Evolutionary conservation across 164 flowering plant genomes (phyloP), one percentile per base, ranked within the genome.

Genomic region (Aristolochia californica): DNA sequence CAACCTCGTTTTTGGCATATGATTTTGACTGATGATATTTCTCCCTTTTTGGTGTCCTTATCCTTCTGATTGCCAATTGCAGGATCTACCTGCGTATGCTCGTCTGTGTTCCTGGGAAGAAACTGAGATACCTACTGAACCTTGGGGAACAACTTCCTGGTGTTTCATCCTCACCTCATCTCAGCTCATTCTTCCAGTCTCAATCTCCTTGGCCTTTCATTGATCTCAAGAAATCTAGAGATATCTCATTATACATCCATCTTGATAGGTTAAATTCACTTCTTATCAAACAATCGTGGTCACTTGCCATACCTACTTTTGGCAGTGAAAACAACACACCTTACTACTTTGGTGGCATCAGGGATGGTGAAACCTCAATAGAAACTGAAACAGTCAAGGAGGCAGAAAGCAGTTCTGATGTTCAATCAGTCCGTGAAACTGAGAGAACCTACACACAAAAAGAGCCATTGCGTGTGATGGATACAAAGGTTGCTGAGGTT

Each of bases 61-160:
- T 21, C 28, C 34, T 25, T 53, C 17, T 25, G 17, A 27, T 26
- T 13, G 1, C 15, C 13, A 4, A 59, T 58, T 80, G 55, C 82
- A 93, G 99, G 83, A 84, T 87, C 69, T 93, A 84, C 70, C 70
- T 89, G 76, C 75, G 96, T 56, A 80, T 93, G 88, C 79, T 89
- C 69, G 63, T 85, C 4, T 87, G 90, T 63, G 61, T 93, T 59
- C 99, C 99, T 17, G 99, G 97, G 62, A 74, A 70, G 68, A 89
- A 83, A 75, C 88, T 89, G n/a, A 81, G 85, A 66, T 76, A 73
- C 71, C 70, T 87, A 21, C 72, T 89, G 66, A 79, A 82, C 65
- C 75, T 71, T 15, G 88, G 77, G 51, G 91, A 84, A 52, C 79
- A 78, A 60, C 72, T 80, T 21, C 83, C 79, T 71, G 88, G 81